Evolutionary conservation across 1,284 basidiomycete species (phyloP).

Genomic region (Ustilago nuda): DNA sequence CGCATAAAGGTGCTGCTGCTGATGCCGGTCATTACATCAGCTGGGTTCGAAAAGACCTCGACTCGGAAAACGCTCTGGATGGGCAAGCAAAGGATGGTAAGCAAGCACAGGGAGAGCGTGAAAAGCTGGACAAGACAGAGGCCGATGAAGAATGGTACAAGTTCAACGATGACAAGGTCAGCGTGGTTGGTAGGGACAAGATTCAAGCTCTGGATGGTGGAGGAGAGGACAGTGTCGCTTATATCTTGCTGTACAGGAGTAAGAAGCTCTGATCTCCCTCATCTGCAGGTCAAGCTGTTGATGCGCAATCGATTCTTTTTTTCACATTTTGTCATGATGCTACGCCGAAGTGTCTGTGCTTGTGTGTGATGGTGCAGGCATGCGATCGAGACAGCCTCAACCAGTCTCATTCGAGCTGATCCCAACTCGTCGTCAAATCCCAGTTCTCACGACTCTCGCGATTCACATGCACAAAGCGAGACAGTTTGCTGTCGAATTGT

Average conservation of each 20-base stretch:
- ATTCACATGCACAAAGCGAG: no score
- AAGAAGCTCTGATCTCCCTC: slow-evolving; percentile 30
- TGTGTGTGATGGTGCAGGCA: no score
- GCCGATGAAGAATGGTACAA: slow-evolving; percentile 66
- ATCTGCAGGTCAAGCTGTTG: neutral
- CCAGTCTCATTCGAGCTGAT: no score
- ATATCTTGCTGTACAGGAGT: slow-evolving; percentile 62
- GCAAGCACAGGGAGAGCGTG: neutral
- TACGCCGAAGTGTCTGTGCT: no score
- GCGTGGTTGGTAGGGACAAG: slow-evolving; percentile 61
- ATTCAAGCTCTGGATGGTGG: slow-evolving; percentile 64
- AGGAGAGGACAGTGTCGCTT: slow-evolving; percentile 67
- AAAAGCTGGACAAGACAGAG: slow-evolving; percentile 34
- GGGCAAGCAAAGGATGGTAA: neutral
- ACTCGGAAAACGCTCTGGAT: slow-evolving; percentile 10
- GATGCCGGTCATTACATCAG: slow-evolving; percentile 94
- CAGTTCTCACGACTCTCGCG: no score
- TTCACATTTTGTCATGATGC: no score
- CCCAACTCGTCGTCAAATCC: no score
- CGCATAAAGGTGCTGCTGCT: slow-evolving; percentile 94
- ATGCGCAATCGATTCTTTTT: neutral
- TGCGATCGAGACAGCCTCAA: no score
- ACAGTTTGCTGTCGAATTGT: no score
- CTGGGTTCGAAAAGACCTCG: slow-evolving; percentile 74
- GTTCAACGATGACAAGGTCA: slow-evolving; percentile 67